Base-by-base conservation (phyloP, 495 filamentous ascomycete genomes). In the Hypomontagnella monticulosa region DNA sequence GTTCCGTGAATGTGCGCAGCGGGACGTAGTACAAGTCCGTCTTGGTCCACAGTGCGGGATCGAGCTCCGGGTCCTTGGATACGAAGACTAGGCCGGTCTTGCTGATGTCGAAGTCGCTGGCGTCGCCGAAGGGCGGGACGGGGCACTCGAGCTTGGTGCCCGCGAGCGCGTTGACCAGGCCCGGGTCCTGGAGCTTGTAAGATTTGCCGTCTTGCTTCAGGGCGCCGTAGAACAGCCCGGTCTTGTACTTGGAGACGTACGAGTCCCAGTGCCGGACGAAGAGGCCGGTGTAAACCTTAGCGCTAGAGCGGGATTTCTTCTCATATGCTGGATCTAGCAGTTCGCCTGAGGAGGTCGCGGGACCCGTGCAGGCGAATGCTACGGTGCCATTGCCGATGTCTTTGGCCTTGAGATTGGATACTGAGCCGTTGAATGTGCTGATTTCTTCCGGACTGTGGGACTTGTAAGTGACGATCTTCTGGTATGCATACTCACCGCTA, bases 11-110 rank as follows among this genome's bases (percentile, higher is more conserved):
- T 11, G 78, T 80, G 72, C 80, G 76, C 9, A 95, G 81, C 1
- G 89, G 84, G 5, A 92, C 83, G 63, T 88, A 88, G 73, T 92
- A 93, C 20, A 92, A 77, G 54, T 91, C 87, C 34, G 88, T 89
- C 62, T 93, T 90, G 3, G 94, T 97, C 76, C 95, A 88, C 10
- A 86, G 82, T 0, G 94, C 93, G 4, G 88, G 87, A 64, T 92
- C 87, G 3, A 95, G 70, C 5, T 83, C 81, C 0, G 93, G 93
- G 68, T 96, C 93, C 67, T 92, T 96, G 0, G 93, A 87, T 27
- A 96, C 86, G 73, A 97, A 97, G 1, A 91, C 87, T 57, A 97
- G 80, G 1, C 85, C 85, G 51, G 71, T 76, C 38, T 77, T 73
- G 43, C 79, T 76, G 57, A 87, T 82, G 64, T 84, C 86, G 54